These are phyloP conservation scores for Podosphaera aphanis DNA, from an alignment of 2,329 filamentous ascomycete species.

Conservation along the genomic window DNA sequence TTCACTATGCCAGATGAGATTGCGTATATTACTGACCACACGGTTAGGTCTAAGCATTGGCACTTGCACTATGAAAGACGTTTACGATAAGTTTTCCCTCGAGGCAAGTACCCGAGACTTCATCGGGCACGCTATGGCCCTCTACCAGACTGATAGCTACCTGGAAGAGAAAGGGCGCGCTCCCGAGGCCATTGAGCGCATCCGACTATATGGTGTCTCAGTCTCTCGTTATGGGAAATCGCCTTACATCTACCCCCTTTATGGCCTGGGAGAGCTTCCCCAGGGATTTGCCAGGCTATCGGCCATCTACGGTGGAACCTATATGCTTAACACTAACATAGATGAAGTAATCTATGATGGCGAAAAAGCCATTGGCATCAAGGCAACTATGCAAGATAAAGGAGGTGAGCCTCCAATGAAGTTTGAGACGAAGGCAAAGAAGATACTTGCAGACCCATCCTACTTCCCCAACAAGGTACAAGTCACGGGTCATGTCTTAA, in stretches of 20 bases:
- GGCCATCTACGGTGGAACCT: slow-evolving; percentile 95
- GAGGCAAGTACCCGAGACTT: slow-evolving; percentile 82
- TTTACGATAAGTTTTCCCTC: slow-evolving; percentile 93
- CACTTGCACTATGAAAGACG: slow-evolving; percentile 80
- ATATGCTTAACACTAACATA: slow-evolving; percentile 93
- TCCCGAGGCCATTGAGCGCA: slow-evolving; percentile 71
- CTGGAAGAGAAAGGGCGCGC: slow-evolving; percentile 49
- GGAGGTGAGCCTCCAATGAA: slow-evolving; percentile 54
- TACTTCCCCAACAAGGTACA: slow-evolving; percentile 86
- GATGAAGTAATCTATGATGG: slow-evolving; percentile 74
- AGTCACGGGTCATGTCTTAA: slow-evolving; percentile 71
- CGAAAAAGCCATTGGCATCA: slow-evolving; percentile 79
- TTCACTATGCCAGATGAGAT: slow-evolving; percentile 10
- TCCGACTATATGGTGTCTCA: slow-evolving; percentile 89
- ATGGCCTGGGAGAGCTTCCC: slow-evolving; percentile 87
- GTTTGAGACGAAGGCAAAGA: slow-evolving; percentile 88
- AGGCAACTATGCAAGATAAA: slow-evolving; percentile 84
- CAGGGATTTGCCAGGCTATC: slow-evolving; percentile 94
- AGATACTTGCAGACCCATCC: slow-evolving; percentile 85
- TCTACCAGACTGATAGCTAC: slow-evolving; percentile 80
- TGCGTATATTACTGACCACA: slow-evolving; percentile 8
- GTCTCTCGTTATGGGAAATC: slow-evolving; percentile 96
- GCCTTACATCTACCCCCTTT: slow-evolving; percentile 97
- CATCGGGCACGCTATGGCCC: slow-evolving; percentile 92
- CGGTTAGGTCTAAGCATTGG: slow-evolving; percentile 52